Percentiles rank a stretch among this genome's conserved stretches.
Conservation (phyloP, 306 rosid species). For the Vigna mungo region DNA sequence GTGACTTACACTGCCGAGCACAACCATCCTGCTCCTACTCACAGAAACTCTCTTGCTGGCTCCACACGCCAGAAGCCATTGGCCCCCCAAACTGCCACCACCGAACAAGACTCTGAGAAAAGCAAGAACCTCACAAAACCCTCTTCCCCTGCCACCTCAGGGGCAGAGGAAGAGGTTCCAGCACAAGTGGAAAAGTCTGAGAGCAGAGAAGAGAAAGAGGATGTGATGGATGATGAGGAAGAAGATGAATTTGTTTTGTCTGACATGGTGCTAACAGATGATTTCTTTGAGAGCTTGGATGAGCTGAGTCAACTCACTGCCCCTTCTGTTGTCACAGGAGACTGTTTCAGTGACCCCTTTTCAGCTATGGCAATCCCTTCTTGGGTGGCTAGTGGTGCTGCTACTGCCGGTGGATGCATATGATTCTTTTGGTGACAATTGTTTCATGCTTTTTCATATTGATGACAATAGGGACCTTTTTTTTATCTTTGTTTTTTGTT, state of each 20-base stretch:
- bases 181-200: slow-evolving; percentile 55
- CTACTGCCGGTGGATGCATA: slow-evolving; percentile 69
- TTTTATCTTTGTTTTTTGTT: slow-evolving; percentile 1
- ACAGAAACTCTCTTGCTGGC: slow-evolving; percentile 95
- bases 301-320: slow-evolving; percentile 56
- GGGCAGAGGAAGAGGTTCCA: slow-evolving; percentile 58
- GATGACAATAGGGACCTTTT: slow-evolving; percentile 42
- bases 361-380: slow-evolving; percentile 57
- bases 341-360: slow-evolving; percentile 63
- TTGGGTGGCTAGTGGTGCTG: slow-evolving; percentile 66
- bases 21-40: slow-evolving; percentile 97
- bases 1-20: slow-evolving; percentile 96
- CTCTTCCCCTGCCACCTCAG: slow-evolving; percentile 59
- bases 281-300: slow-evolving; percentile 80
- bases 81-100: slow-evolving; percentile 36
- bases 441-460: slow-evolving; percentile 37
- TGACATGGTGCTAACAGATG: slow-evolving; percentile 68
- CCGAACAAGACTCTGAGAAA: slow-evolving; percentile 48
- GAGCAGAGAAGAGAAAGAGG: slow-evolving; percentile 70
- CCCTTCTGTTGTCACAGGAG: slow-evolving; percentile 44
- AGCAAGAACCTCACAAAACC: slow-evolving; percentile 45
- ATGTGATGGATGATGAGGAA: slow-evolving; percentile 65
- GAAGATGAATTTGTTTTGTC: slow-evolving; percentile 69
- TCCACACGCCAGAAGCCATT: slow-evolving; percentile 85
- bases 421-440: slow-evolving; percentile 43